A percentile compares a stretch with the other conserved stretches of the same genome.
These are phyloP conservation scores for Hypoxylon lienhwacheense DNA, from an alignment of 495 filamentous ascomycete species.

Conservation along the genomic window DNA sequence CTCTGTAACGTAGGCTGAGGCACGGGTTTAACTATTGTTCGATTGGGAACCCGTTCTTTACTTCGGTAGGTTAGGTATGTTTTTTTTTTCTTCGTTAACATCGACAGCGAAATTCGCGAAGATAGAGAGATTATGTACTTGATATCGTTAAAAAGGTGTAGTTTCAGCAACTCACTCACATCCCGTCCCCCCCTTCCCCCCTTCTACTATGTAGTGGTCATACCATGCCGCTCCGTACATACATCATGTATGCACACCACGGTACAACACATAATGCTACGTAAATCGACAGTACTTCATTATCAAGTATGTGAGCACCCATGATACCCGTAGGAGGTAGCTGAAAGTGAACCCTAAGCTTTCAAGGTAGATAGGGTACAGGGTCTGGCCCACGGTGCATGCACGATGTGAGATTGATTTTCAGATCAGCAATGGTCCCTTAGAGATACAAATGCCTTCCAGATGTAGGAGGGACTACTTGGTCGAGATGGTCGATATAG, in stretches of 20 bases:
- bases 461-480: constrained; percentile 23
- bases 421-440: constrained; percentile 37
- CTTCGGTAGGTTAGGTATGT: no score
- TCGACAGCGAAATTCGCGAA: no score
- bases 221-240: constrained; percentile 36
- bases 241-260: constrained; percentile 28
- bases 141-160: no score
- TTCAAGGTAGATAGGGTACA: constrained; percentile 31
- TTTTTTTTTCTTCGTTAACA: no score
- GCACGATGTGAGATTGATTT: constrained; percentile 45
- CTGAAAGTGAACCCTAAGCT: constrained; percentile 16
- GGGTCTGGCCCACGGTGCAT: constrained; percentile 38
- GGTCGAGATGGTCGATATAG: no score
- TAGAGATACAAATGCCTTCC: constrained; percentile 13
- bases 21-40: constrained; percentile 24
- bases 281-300: constrained; percentile 24
- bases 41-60: no score
- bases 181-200: constrained; percentile 29
- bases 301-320: constrained; percentile 17
- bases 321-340: constrained; percentile 17
- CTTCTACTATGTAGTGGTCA: constrained; percentile 36
- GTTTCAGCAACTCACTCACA: no score
- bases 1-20: constrained; percentile 16
- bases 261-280: constrained; percentile 23
- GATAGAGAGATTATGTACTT: no score